Percentiles rank a stretch among this genome's conserved stretches.
Conservation (phyloP, 306 rosid species). For the Lathyrus tuberosus region DNA sequence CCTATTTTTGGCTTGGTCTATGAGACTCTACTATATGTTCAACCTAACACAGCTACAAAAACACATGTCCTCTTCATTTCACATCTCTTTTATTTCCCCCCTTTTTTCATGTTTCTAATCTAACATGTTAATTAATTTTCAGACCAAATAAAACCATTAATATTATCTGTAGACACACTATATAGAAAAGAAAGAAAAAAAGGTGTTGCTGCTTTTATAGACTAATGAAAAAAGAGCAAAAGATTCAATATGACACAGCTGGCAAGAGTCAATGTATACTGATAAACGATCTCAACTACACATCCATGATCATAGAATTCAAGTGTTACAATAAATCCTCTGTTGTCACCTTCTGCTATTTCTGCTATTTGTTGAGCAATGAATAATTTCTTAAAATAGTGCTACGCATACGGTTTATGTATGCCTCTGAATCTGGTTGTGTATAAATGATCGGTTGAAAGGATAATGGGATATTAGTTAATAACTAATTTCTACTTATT, state of each 20-base stretch:
- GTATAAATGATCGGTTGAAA: too few species aligned
- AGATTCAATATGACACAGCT: slow-evolving; percentile 38
- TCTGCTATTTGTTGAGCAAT: too few species aligned
- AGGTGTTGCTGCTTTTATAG: background rate
- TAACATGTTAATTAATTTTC: background rate
- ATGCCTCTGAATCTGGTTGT: too few species aligned
- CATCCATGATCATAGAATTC: slow-evolving; percentile 28
- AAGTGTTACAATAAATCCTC: too few species aligned
- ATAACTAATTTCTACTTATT: too few species aligned
- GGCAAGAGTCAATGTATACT: slow-evolving; percentile 36
- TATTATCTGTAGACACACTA: background rate
- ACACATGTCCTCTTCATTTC: background rate
- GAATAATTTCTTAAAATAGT: too few species aligned
- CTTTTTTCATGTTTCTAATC: background rate
- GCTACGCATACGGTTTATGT: too few species aligned
- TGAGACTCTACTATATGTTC: slow-evolving; percentile 5
- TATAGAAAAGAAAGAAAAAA: background rate
- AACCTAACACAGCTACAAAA: background rate
- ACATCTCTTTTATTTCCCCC: background rate
- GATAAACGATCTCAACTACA: slow-evolving; percentile 36
- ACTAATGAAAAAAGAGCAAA: background rate
- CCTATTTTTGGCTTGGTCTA: background rate
- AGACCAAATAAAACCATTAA: background rate
- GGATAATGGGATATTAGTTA: too few species aligned
- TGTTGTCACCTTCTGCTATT: too few species aligned